These are phyloP conservation scores for Sporothrix dimorphospora DNA, from an alignment of 2,329 filamentous ascomycete species.

Conservation along the genomic window DNA sequence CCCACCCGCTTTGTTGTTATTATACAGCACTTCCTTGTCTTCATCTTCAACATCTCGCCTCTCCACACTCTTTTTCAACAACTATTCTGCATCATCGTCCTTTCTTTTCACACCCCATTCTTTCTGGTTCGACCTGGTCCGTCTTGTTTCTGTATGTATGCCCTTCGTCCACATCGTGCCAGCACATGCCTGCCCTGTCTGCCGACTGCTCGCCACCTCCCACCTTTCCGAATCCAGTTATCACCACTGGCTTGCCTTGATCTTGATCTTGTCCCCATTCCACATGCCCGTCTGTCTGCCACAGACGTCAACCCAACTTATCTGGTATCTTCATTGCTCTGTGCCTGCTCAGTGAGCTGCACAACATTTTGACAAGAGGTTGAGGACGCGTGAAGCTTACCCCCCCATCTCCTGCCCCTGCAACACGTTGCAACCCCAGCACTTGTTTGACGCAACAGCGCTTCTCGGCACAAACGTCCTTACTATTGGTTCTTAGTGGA, in stretches of 20 bases:
- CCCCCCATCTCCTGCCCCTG: not conserved
- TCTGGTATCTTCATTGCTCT: not conserved
- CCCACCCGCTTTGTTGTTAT: slow-evolving; percentile 27
- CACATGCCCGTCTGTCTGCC: not conserved
- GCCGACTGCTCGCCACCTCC: not conserved
- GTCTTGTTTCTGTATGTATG: slow-evolving; percentile 18
- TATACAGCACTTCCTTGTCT: slow-evolving; percentile 26
- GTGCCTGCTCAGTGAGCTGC: not conserved
- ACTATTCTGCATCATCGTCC: not conserved
- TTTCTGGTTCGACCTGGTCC: not conserved
- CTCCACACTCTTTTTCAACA: slow-evolving; percentile 1
- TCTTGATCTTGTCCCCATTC: not conserved
- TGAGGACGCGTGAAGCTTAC: not conserved
- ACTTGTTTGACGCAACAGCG: not conserved
- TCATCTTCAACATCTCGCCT: not conserved
- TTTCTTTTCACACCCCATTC: not conserved
- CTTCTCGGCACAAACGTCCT: not conserved
- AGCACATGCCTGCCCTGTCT: not conserved
- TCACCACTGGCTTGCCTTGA: slow-evolving; percentile 1
- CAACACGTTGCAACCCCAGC: not conserved
- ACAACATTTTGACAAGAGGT: slow-evolving; percentile 5
- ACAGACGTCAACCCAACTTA: not conserved
- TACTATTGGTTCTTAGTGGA: slow-evolving; percentile 4
- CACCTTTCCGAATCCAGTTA: not conserved
- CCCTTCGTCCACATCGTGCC: not conserved